These are phyloP conservation scores for Neopestalotiopsis rosae DNA, from an alignment of 2,329 filamentous ascomycete species.

Conservation along the genomic window DNA sequence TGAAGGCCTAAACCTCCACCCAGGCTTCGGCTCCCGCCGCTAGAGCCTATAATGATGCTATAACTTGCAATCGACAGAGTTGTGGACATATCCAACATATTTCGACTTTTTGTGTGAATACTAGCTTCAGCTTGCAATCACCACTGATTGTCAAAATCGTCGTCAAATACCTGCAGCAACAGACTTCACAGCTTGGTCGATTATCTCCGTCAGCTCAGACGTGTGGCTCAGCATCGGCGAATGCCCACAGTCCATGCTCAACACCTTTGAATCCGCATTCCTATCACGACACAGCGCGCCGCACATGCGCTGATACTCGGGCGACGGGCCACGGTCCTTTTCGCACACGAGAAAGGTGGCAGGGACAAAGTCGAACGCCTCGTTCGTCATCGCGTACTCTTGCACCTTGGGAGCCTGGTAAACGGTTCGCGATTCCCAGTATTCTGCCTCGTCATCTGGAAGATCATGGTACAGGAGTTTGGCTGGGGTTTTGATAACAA, in stretches of 20 bases:
- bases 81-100: too few relatives aligned
- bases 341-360: slow-evolving; percentile 8
- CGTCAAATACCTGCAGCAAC: neutral
- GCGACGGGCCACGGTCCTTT: neutral
- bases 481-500: slow-evolving; percentile 18
- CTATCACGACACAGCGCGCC: neutral
- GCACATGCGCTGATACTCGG: neutral
- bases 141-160: too few relatives aligned
- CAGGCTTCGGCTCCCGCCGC: too few relatives aligned
- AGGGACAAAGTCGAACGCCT: neutral
- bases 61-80: too few relatives aligned
- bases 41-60: too few relatives aligned
- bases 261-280: neutral
- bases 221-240: slow-evolving; percentile 10
- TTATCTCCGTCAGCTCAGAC: neutral
- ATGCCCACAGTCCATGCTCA: neutral
- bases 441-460: slow-evolving; percentile 22
- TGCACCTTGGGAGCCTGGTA: neutral
- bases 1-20: too few relatives aligned
- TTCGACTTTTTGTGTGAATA: too few relatives aligned
- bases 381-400: neutral
- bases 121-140: too few relatives aligned
- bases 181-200: neutral
- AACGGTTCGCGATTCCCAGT: slow-evolving; percentile 23
- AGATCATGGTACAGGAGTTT: slow-evolving; percentile 26